Conservation (phyloP, 2,329 filamentous ascomycete genomes). For the Akanthomyces dipterigenus region DNA sequence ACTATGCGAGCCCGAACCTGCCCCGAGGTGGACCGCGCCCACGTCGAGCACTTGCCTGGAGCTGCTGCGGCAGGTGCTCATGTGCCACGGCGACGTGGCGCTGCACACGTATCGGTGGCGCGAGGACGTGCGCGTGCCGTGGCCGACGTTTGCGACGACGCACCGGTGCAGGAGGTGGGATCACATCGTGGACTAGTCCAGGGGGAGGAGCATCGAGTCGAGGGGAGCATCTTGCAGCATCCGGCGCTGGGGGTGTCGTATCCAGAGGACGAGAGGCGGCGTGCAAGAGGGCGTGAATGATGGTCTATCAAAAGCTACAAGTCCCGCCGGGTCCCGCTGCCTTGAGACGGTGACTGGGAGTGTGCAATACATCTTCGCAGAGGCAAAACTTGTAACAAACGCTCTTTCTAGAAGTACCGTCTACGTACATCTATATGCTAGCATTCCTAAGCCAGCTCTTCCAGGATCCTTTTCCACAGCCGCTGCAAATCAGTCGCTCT, state of each 20-base stretch:
- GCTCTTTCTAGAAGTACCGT: not conserved
- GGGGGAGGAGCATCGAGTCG: not conserved
- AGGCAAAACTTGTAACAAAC: not conserved
- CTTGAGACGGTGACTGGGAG: too few species aligned
- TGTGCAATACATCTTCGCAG: too few species aligned
- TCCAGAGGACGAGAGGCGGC: not conserved
- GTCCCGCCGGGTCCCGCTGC: too few species aligned
- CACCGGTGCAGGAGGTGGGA: constrained; percentile 6
- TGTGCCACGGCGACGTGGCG: constrained; percentile 14
- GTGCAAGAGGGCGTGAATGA: not conserved
- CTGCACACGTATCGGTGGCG: constrained; percentile 12
- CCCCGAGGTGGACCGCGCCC: not conserved
- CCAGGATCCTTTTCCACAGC: constrained; percentile 31
- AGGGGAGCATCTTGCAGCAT: not conserved
- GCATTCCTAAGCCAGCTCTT: constrained; percentile 19
- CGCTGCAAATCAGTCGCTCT: constrained; percentile 40
- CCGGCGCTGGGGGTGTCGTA: not conserved
- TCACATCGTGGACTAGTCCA: not conserved
- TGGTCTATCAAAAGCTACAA: not conserved
- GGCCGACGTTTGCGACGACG: not conserved
- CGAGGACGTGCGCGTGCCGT: constrained; percentile 3
- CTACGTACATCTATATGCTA: not conserved
- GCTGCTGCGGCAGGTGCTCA: constrained; percentile 15
- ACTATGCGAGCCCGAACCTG: constrained; percentile 10
- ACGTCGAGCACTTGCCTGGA: constrained; percentile 16